Evolutionary conservation across 1,139 yeast species (phyloP), one percentile per base, ranked within the genome.

Genomic region (Kurtzmaniella quercitrusa): DNA sequence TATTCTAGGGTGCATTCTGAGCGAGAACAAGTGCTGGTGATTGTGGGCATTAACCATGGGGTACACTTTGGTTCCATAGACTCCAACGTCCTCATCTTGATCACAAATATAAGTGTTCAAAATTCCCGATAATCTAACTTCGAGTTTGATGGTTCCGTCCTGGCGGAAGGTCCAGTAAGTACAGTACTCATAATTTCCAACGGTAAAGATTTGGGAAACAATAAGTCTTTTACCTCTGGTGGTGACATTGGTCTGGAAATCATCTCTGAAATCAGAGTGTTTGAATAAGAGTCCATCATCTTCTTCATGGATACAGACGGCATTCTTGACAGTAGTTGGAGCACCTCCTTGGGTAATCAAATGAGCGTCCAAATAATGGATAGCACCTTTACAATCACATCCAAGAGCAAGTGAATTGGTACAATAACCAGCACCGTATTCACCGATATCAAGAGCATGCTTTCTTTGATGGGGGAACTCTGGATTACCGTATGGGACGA

Each of bases 381-480:
- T 85, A 40, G 81, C 89, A 57, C 93, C 94, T 62, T 85, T 84
- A 68, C 94, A 85, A 63, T 85, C 94, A 62, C 94, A 85, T 31
- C 93, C 93, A 46, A 85, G 73, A 17, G 86, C 68, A 53, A 85
- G 73, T 37, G 91, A 87, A 64, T 85, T 85, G 42, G 94, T 81
- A 80, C 85, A 81, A 69, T 81, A 79, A 55, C 94, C 94, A 51
- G 90, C 91, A 66, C 94, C 94, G 61, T 85, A 85, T 65, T 85
- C 94, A 59, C 94, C 94, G 55, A 85, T 80, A 66, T 85, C 94
- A 62, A 85, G 79, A 39, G 94, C 94, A 56, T 85, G 94, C 63
- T 85, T 85, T 69, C 94, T 77, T 59, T 84, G 90, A 60, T 84
- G 91, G 43, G 90, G 91, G 66, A 77, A 82, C 51, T 80, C 84